Evolutionary conservation across 352 stramenopile species (phyloP), one percentile per base, ranked within the genome.

Genomic region (Globisporangium viniferum): DNA sequence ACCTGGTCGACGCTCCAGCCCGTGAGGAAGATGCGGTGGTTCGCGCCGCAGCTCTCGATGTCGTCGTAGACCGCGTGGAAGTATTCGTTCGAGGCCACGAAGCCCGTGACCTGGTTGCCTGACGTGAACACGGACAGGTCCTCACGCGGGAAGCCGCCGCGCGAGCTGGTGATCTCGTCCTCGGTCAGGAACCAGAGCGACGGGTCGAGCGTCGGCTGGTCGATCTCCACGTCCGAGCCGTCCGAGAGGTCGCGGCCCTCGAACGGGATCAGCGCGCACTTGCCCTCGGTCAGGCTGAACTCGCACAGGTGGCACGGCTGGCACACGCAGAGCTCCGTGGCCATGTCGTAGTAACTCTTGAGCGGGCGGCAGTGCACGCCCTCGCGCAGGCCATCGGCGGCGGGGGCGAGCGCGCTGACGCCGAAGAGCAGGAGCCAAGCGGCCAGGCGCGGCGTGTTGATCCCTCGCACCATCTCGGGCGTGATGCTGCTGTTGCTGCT

Each of bases 1-100:
- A 92, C 72, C 61, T 92, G 77, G 59, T 83, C 84, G 12, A 87
- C 81, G 22, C 76, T 84, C 84, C 84, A 92, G 53, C 79, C 84
- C 0, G 80, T 79, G 33, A 90, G 67, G 27, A 79, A 89, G 46
- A 90, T 73, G 31, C 77, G 74, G 60, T 79, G 55, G 56, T 84
- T 66, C 20, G 64, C 36, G 9, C 68, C 71, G 1, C 73, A 76
- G 14, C 69, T 64, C 39, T 72, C 44, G 35, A 89, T 69, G 51
- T 90, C 80, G 20, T 79, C 67, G 51, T 80, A 83, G 24, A 91
- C 71, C 10, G 79, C 72, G 6, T 64, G 60, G 54, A 90, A 93
- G 61, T 84, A 88, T 7, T 75, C 71, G 41, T 75, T 80, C 0
- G 77, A 80, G 7, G 72, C 77, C 0, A 70, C 66, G 60, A 77